Conservation (phyloP, 352 stramenopile species). For the Pythium vanterpoolii region DNA sequence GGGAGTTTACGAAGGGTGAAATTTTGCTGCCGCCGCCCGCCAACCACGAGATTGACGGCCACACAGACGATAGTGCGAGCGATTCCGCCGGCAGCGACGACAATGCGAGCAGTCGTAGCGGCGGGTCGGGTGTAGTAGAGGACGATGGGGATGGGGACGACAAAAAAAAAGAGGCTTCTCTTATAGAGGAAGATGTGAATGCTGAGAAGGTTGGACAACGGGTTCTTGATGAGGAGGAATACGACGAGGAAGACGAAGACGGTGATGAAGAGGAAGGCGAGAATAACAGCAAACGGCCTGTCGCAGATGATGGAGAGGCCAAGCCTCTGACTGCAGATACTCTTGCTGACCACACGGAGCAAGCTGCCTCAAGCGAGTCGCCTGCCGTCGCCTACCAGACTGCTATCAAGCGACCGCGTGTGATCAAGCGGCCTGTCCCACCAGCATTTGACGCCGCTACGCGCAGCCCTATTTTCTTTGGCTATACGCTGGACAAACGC, state of each 20-base stretch:
- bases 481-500: conserved; percentile 48
- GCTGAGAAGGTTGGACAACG: not conserved
- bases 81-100: conserved; percentile 60
- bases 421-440: conserved; percentile 47
- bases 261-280: conserved; percentile 9
- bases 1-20: conserved; percentile 46
- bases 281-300: conserved; percentile 18
- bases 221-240: conserved; percentile 4
- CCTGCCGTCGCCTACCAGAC: conserved; percentile 25
- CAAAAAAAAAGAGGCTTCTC: not conserved
- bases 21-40: conserved; percentile 45
- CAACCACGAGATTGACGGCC: conserved; percentile 68
- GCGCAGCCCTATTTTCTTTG: conserved; percentile 70
- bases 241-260: conserved; percentile 11
- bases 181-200: not conserved
- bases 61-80: conserved; percentile 76
- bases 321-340: conserved; percentile 15
- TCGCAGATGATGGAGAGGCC: not conserved
- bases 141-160: conserved; percentile 12
- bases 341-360: conserved; percentile 28
- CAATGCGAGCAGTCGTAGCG: conserved; percentile 21
- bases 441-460: conserved; percentile 39
- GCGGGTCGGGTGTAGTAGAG: conserved; percentile 19
- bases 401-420: conserved; percentile 38
- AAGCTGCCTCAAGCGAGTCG: conserved; percentile 14